Percentiles rank a stretch among this genome's conserved stretches.
phyloP scores from a whole-genome alignment of 306 rosid species.

The Psophocarpus tetragonolobus region DNA sequence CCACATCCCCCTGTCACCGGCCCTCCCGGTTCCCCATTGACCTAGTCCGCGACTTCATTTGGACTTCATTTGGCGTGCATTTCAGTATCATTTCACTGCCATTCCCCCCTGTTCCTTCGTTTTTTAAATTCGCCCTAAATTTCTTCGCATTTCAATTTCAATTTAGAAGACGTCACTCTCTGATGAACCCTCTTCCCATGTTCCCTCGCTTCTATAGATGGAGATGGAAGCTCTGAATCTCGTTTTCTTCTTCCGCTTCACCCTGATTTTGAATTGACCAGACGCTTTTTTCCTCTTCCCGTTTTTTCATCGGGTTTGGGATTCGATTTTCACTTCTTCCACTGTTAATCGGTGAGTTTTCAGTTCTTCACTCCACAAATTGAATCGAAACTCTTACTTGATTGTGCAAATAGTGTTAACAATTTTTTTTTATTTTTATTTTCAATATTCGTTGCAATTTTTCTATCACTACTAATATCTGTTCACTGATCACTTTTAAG shows the following conservation, averaged over 20 bases:
- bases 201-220: conserved; percentile 53
- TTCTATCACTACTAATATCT: no score
- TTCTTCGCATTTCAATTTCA: conserved; percentile 46
- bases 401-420: neutral
- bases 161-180: conserved; percentile 43
- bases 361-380: neutral
- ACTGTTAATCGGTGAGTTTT: conserved; percentile 48
- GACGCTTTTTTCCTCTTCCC: neutral
- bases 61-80: conserved; percentile 71
- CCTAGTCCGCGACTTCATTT: conserved; percentile 44
- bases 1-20: conserved; percentile 17
- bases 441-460: no score
- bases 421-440: no score
- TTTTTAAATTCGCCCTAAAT: conserved; percentile 52
- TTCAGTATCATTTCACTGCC: conserved; percentile 47
- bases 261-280: conserved; percentile 36
- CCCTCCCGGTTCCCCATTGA: conserved; percentile 35
- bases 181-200: conserved; percentile 23
- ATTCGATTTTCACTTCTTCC: conserved; percentile 37
- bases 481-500: no score
- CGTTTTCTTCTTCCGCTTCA: neutral
- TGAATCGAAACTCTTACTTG: neutral
- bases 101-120: conserved; percentile 21
- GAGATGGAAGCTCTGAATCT: conserved; percentile 51
- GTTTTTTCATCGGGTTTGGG: conserved; percentile 31